A percentile compares a stretch with the other conserved stretches of the same genome.
These are phyloP conservation scores for Flaveria robusta DNA, from an alignment of 129 eudicot genomes.

Conservation along the genomic window DNA sequence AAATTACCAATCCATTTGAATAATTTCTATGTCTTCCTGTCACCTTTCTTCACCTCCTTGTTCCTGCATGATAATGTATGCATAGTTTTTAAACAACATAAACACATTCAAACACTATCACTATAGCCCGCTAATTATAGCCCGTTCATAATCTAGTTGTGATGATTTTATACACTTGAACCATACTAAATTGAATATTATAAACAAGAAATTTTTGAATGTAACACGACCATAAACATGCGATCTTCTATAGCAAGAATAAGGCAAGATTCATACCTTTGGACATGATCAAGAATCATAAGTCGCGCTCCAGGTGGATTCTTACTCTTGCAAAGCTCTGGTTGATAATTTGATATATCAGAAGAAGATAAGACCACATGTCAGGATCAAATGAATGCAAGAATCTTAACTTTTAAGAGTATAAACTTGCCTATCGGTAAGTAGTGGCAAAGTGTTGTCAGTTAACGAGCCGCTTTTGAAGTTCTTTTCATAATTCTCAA, in stretches of 20 bases:
- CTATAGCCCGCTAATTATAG: not conserved
- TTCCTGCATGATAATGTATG: constrained; percentile 11
- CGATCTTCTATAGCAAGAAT: not conserved
- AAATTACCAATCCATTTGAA: constrained; percentile 8
- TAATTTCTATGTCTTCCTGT: constrained; percentile 11
- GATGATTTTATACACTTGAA: not conserved
- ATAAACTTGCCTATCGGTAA: not conserved
- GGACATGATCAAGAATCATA: constrained; percentile 82
- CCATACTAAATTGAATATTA: not conserved
- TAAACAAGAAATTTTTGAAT: not conserved
- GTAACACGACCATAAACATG: too few relatives aligned
- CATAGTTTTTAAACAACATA: constrained; percentile 2
- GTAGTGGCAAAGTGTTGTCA: not conserved
- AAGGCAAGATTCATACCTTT: constrained; percentile 49
- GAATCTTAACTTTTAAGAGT: not conserved
- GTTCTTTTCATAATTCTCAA: not conserved
- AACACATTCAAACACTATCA: not conserved
- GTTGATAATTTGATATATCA: constrained; percentile 4
- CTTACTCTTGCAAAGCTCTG: constrained; percentile 90
- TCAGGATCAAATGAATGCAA: not conserved
- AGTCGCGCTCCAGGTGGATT: constrained; percentile 92
- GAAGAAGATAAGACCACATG: constrained; percentile 1
- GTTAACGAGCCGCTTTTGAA: not conserved
- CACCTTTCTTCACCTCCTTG: constrained; percentile 33
- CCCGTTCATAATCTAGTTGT: too few relatives aligned